Evolutionary conservation across 331 rosid species (phyloP), one percentile per base, ranked within the genome.

Genomic region (Acacia pycnantha): DNA sequence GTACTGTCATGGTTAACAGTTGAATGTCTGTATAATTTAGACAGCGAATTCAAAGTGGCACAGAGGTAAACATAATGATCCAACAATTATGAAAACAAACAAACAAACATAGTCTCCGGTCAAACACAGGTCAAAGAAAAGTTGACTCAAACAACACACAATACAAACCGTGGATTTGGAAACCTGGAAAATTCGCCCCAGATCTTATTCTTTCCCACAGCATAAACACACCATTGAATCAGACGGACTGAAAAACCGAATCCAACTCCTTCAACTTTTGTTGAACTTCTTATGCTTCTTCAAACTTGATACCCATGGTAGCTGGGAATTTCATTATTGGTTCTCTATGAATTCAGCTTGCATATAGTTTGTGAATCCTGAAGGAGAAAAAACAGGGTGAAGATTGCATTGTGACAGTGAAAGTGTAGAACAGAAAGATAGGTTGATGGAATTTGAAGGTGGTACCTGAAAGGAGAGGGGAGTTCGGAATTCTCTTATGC

Each of bases 151-250:
- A 58, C 82, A 82, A 59, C 75, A 76, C 11, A 59, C 83, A 69
- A 54, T 88, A 81, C 79, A 77, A 86, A 68, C 87, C 90, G 76
- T 81, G 89, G 87, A 89, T 77, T 2, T 82, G 75, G 84, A 79
- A 88, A 87, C 86, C 94, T 89, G 91, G 91, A 83, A 86, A 73
- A 74, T 72, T 80, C 48, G 76, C 75, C 80, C 89, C 86, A 88
- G 89, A 84, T 88, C 81, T 83, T 87, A 91, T 82, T 86, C 86
- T 50, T 43, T 76, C 89, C 90, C 91, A 72, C 84, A 85, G 87
- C 43, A 56, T 51, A 46, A 58, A 22, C 54, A 72, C n/a, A 87
- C 96, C 97, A 86, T 85, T 80, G 94, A 83, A 85, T 71, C 72
- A 5, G 79, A 79, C 77, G 46, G 70, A 69, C 77, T 81, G 74